Conservation (phyloP, 2,329 filamentous ascomycete species). For the Ascochyta viciae-villosae region DNA sequence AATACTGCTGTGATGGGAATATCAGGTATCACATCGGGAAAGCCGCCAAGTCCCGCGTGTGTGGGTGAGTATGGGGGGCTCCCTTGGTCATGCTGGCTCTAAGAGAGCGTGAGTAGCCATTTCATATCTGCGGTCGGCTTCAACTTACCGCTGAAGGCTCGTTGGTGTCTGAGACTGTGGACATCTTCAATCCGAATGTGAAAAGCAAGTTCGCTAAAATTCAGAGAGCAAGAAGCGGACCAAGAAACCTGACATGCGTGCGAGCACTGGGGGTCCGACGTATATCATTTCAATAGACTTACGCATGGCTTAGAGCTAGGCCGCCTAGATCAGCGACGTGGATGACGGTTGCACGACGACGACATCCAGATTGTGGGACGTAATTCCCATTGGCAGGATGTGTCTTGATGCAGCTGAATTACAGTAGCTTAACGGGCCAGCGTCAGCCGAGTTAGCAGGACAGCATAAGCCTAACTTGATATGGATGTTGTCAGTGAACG, state of each 20-base stretch:
- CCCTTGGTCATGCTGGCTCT: slow-evolving; percentile 17
- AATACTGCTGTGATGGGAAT: slow-evolving; percentile 52
- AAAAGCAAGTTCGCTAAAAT: neutral
- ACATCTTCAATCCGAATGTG: slow-evolving; percentile 20
- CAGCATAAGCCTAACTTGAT: slow-evolving; percentile 7
- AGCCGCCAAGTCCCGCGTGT: slow-evolving; percentile 37
- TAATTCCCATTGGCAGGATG: slow-evolving; percentile 12
- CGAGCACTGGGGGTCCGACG: slow-evolving; percentile 7
- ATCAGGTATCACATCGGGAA: slow-evolving; percentile 45
- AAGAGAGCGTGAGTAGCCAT: slow-evolving; percentile 15
- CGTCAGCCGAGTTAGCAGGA: slow-evolving; percentile 12
- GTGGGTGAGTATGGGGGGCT: slow-evolving; percentile 42
- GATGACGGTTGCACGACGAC: slow-evolving; percentile 16
- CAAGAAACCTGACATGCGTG: slow-evolving; percentile 4
- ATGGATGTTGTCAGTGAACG: slow-evolving; percentile 1
- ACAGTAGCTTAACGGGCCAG: slow-evolving; percentile 8
- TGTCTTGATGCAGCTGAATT: slow-evolving; percentile 9
- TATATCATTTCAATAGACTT: slow-evolving; percentile 15
- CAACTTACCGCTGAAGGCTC: slow-evolving; percentile 19
- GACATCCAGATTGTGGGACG: neutral
- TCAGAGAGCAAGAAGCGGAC: neutral
- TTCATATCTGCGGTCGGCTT: neutral
- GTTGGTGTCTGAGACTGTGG: slow-evolving; percentile 14
- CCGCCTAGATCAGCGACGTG: slow-evolving; percentile 8
- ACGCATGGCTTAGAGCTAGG: slow-evolving; percentile 16